Evolutionary conservation across 1,284 basidiomycete genomes (phyloP).

Genomic region (Apiotrichum gracile): DNA sequence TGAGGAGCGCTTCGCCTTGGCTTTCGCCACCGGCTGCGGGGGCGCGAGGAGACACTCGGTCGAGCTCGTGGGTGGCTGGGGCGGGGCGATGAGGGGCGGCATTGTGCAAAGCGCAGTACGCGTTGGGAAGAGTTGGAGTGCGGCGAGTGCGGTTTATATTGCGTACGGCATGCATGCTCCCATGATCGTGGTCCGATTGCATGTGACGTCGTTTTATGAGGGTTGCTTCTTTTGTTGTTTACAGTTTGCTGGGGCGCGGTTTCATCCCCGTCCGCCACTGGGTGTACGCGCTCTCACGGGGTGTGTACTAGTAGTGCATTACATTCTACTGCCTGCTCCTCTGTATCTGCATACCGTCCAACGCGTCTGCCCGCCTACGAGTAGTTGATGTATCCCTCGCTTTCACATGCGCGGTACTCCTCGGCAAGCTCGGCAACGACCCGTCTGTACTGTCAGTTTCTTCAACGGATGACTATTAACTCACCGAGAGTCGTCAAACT

Average conservation of each 20-base stretch:
- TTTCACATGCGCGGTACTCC: constrained; percentile 88
- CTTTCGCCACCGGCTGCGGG: too few relatives aligned
- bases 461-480: not conserved
- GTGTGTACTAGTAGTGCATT: too few relatives aligned
- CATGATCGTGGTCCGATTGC: too few relatives aligned
- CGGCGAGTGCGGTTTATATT: too few relatives aligned
- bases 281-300: too few relatives aligned
- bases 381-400: constrained; percentile 68
- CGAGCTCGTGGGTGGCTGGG: not conserved
- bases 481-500: constrained; percentile 89
- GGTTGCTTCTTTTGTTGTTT: too few relatives aligned
- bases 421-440: constrained; percentile 79
- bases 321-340: not conserved
- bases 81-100: not conserved
- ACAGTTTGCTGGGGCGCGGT: too few relatives aligned
- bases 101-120: not conserved
- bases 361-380: not conserved
- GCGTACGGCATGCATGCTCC: too few relatives aligned
- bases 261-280: too few relatives aligned
- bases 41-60: not conserved
- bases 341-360: not conserved
- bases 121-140: too few relatives aligned
- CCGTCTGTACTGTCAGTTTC: constrained; percentile 52
- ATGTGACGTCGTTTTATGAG: too few relatives aligned
- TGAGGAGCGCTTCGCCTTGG: too few relatives aligned